Conservation (phyloP, 352 stramenopile species). For the Saprolegnia parasitica region DNA sequence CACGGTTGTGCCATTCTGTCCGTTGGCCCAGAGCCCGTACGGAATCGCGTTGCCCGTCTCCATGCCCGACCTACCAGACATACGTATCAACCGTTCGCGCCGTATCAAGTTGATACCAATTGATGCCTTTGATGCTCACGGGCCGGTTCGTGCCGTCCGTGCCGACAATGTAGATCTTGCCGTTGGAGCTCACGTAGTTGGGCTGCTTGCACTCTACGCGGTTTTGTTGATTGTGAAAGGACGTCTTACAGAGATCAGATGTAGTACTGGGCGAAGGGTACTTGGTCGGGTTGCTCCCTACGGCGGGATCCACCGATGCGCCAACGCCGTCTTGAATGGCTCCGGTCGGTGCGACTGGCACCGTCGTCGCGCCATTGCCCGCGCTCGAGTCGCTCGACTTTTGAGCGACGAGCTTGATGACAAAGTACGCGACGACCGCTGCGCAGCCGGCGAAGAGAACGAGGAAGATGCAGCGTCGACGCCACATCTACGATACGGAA, state of each 20-base stretch:
- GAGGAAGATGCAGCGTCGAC: background rate
- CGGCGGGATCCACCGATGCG: constrained; percentile 31
- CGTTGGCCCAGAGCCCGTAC: constrained; percentile 71
- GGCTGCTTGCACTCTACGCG: constrained; percentile 44
- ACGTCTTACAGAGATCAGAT: constrained; percentile 6
- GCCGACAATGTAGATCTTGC: constrained; percentile 49
- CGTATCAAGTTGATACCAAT: constrained; percentile 38
- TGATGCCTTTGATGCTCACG: constrained; percentile 70
- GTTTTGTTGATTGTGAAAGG: background rate
- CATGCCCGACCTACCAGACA: constrained; percentile 53
- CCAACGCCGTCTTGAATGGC: constrained; percentile 1
- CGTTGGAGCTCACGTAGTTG: constrained; percentile 72
- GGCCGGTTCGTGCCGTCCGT: constrained; percentile 55
- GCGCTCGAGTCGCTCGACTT: background rate
- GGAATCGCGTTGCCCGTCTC: constrained; percentile 56
- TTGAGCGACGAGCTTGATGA: constrained; percentile 5
- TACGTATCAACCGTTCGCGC: background rate
- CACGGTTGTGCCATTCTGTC: constrained; percentile 61
- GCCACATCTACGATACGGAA: constrained; percentile 6
- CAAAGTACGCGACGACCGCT: background rate
- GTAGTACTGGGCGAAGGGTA: constrained; percentile 39
- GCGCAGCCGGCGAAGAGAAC: background rate
- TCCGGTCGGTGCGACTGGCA: background rate
- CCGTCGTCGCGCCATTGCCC: background rate
- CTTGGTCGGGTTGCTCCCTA: constrained; percentile 55